Evolutionary conservation across 1,284 basidiomycete species (phyloP).

Genomic region (Singerocomus rubriflavus): DNA sequence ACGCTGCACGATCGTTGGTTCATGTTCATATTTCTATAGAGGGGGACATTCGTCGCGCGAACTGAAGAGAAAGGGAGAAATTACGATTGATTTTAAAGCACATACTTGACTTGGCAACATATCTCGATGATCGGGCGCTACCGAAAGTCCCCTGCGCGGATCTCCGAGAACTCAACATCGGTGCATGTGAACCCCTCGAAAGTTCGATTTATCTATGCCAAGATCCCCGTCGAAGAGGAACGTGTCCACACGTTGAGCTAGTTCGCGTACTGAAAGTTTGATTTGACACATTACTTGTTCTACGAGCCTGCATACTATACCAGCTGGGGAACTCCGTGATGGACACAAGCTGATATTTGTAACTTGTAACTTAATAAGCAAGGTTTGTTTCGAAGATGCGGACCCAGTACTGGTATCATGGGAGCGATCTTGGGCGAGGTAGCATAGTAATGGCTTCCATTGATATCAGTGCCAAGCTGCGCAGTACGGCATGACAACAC

Average conservation of each 20-base stretch:
- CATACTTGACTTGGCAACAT: neutral
- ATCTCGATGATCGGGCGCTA: neutral
- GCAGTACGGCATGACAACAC: constrained; percentile 3
- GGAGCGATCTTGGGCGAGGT: neutral
- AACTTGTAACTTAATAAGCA: neutral
- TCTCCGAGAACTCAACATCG: constrained; percentile 3
- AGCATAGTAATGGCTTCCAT: too few relatives aligned
- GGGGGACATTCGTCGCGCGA: neutral
- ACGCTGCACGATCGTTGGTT: neutral
- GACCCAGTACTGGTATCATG: neutral
- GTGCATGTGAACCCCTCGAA: neutral
- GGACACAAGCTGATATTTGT: neutral
- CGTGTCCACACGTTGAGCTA: neutral
- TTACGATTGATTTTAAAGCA: constrained; percentile 10
- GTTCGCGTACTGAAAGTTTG: neutral
- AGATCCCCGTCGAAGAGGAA: constrained; percentile 4
- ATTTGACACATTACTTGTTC: neutral
- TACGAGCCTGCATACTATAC: neutral
- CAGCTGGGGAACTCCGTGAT: neutral
- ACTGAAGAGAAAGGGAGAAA: neutral
- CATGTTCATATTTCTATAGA: neutral
- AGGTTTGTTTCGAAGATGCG: neutral
- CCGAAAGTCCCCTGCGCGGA: neutral
- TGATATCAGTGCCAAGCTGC: neutral
- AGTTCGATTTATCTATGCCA: neutral